These are phyloP conservation scores for Aspergillus candidus DNA, from an alignment of 2,329 filamentous ascomycete genomes.

Conservation along the genomic window DNA sequence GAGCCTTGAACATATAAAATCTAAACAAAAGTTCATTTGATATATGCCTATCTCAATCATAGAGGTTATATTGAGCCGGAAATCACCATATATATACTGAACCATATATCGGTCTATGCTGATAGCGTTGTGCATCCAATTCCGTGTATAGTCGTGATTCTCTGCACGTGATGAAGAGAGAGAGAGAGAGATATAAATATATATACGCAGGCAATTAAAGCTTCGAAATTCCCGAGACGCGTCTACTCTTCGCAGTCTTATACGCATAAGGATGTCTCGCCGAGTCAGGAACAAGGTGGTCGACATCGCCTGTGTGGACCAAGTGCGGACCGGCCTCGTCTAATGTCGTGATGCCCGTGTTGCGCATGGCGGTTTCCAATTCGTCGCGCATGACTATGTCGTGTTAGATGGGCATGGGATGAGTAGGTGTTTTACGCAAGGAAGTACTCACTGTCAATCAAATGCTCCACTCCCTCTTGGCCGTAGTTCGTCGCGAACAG, in stretches of 20 bases:
- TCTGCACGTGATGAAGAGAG: too few species aligned
- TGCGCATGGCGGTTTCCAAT: slow-evolving; percentile 45
- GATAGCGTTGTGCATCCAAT: too few species aligned
- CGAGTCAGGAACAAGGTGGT: slow-evolving; percentile 43
- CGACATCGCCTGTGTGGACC: slow-evolving; percentile 46
- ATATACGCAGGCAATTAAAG: slow-evolving; percentile 17
- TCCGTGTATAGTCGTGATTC: too few species aligned
- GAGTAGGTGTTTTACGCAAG: neutral
- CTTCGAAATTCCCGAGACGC: slow-evolving; percentile 15
- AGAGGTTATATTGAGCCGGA: too few species aligned
- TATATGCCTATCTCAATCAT: too few species aligned
- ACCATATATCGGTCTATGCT: too few species aligned
- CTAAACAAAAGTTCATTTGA: too few species aligned
- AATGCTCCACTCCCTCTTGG: slow-evolving; percentile 49
- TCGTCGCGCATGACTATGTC: slow-evolving; percentile 41
- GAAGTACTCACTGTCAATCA: slow-evolving; percentile 48
- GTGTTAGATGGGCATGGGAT: slow-evolving; percentile 1
- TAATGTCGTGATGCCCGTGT: slow-evolving; percentile 42
- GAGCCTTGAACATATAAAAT: too few species aligned
- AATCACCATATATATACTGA: too few species aligned
- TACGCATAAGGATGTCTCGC: slow-evolving; percentile 40
- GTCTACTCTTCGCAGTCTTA: slow-evolving; percentile 26
- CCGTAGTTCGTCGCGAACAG: slow-evolving; percentile 51
- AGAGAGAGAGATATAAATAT: too few species aligned
- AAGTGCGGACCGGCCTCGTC: slow-evolving; percentile 40